Base-by-base conservation (phyloP, 352 stramenopile species). In the Phytophthora palmivora region DNA sequence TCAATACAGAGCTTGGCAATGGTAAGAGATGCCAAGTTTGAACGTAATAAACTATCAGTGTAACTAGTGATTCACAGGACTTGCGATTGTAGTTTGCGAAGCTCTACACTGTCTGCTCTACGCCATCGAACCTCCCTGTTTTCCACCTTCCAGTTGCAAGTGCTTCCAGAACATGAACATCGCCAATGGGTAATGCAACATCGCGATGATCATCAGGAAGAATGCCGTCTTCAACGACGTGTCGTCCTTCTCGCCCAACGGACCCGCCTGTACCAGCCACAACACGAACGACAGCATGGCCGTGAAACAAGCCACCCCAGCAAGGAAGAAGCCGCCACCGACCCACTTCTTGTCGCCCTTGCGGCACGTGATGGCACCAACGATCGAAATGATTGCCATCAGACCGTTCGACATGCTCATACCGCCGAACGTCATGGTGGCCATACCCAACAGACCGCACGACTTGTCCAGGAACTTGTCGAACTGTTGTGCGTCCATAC, bases 181-280 rank as follows among this genome's bases (percentile, higher is more conserved):
- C 7, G 49, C 67, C 44, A 81, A 50, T 9, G 80, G 58, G 56
- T 82, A 91, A 47, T 86, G 76, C 45, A 87, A 33, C n/a, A 81
- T 67, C 15, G 82, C 76, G 30, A 89, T 64, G 16, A 91, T 68
- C 58, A 77, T 87, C 16, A 89, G 34, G n/a, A 89, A 70, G 60
- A 88, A 89, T 39, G 73, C 74, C n/a, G 65, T 73, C 37, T 76
- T 80, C 46, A 84, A 53, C 28, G 60, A 73, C 32, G 81, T 70
- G 50, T 88, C 76, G 74, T 88, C 77, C 14, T 76, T 70, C 63
- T 88, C 79, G 33, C 71, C 66, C 55, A 91, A 65, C 41, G 78
- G 56, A 30, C 70, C 59, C 22, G 71, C 48, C 65, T 91, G 82
- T 7, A 66, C 51, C 16, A 83, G 33, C 82, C 82, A 91, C 45